phyloP scores from a whole-genome alignment of 2,329 filamentous ascomycete genomes.

The Annulohypoxylon truncatum region DNA sequence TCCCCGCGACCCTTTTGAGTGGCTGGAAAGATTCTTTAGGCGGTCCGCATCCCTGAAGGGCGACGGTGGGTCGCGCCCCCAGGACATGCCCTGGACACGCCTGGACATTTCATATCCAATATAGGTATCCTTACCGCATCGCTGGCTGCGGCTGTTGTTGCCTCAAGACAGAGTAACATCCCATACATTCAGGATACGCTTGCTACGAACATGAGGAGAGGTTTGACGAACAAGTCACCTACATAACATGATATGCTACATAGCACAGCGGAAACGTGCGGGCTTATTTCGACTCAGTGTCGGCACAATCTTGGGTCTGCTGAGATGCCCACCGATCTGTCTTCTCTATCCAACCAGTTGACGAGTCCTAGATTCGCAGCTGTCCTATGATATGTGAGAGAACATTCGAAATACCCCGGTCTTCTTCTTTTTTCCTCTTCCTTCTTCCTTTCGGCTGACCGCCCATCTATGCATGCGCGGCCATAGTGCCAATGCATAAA shows the following conservation, averaged over 20 bases:
- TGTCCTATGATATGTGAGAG: slow-evolving; percentile 9
- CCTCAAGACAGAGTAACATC: slow-evolving; percentile 19
- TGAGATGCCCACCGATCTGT: slow-evolving; percentile 28
- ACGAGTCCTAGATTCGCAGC: slow-evolving; percentile 10
- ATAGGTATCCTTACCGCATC: slow-evolving; percentile 13
- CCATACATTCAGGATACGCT: slow-evolving; percentile 4
- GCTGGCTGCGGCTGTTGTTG: slow-evolving; percentile 22
- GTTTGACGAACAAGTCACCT: slow-evolving; percentile 2
- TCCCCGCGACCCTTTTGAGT: slow-evolving; percentile 45
- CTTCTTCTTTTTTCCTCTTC: background rate
- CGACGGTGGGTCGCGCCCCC: slow-evolving; percentile 31
- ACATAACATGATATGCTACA: background rate
- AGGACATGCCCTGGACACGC: slow-evolving; percentile 14
- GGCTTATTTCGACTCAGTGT: slow-evolving; percentile 20
- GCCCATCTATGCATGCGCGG: slow-evolving; percentile 36
- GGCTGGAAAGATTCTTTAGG: slow-evolving; percentile 43
- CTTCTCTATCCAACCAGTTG: background rate
- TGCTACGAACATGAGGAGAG: background rate
- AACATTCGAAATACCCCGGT: slow-evolving; percentile 9
- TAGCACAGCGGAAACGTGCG: background rate
- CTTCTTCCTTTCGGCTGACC: slow-evolving; percentile 29
- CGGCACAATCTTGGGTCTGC: slow-evolving; percentile 31
- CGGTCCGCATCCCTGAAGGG: slow-evolving; percentile 40
- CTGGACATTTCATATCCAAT: slow-evolving; percentile 2
- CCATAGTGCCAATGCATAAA: slow-evolving; percentile 23